Evolutionary conservation across 129 eudicot genomes (phyloP), one percentile per base, ranked within the genome.

Genomic region (Artemisia argyi): DNA sequence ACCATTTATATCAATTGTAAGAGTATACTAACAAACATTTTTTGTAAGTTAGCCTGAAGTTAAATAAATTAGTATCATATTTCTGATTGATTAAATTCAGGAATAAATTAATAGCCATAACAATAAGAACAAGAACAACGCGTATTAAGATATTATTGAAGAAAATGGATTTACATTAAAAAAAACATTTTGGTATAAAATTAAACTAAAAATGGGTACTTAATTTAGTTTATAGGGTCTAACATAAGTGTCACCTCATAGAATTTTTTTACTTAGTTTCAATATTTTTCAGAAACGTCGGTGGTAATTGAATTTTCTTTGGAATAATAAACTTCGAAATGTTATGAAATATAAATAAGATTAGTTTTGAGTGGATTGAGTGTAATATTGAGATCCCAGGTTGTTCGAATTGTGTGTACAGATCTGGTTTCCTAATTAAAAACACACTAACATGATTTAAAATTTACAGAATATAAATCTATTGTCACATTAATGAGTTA

Each of bases 401-500:
- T 30, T 71, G 61, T 71, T 78, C 68, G 82, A 78, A 78, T 64
- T 64, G 46, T 72, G 82, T 78, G 82, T 71, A 71, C 54, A 78
- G 76, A 78, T 78, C 77, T 55, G 67, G 73, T 72, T 78, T 71
- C 61, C 62, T 18, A 64, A 44, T 69, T 76, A 66, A 66, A 58
- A 66, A 66, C 68, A 44, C 57, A 66, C 65, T 66, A 57, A 57
- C 65, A 65, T 75, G 78, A 24, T 50, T 49, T 17, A 51, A 32
- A 56, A 50, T 2, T 39, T 30, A 51, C 64, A 13, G 61, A 20
- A 67, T 39, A 39, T 39, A 39, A 7, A 32, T 32, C 42, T 32
- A 32, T 32, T 4, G 46, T 39, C 46, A 39, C 46, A 39, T 39
- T 39, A 39, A 7, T 39, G 46, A 39, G 46, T 39, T 39, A 8